Percentiles rank a stretch among this genome's conserved stretches.
These are phyloP conservation scores for Cystobasidiaceae sp. DNA, from an alignment of 1,284 basidiomycete species.

Conservation along the genomic window DNA sequence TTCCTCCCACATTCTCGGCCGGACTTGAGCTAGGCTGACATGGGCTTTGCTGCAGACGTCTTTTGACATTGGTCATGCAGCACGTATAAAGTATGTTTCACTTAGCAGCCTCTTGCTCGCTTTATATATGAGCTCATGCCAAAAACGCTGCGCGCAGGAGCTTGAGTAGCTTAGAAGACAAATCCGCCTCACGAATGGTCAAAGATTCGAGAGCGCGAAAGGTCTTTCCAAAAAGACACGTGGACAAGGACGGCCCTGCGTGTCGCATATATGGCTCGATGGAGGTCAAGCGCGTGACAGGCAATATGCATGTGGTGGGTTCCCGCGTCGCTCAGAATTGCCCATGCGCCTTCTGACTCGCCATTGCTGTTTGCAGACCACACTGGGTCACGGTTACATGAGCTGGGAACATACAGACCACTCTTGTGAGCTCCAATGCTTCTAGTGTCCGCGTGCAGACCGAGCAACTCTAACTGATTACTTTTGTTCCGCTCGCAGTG, in stretches of 20 bases:
- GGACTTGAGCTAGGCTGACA: no score
- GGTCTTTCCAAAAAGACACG: no score
- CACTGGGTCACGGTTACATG: conserved; percentile 87
- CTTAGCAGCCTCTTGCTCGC: no score
- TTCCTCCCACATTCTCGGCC: no score
- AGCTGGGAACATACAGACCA: conserved; percentile 84
- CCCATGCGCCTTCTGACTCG: background rate
- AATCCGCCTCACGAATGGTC: conserved; percentile 37
- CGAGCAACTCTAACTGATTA: background rate
- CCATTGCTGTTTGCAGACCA: conserved; percentile 55
- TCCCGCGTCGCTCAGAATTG: background rate
- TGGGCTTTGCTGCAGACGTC: no score
- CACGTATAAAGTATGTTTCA: conserved; percentile 61
- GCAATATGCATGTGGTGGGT: conserved; percentile 49
- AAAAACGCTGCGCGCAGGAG: background rate
- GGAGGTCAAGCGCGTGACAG: conserved; percentile 82
- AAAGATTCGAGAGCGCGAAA: conserved; percentile 43
- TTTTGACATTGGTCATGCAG: conserved; percentile 79
- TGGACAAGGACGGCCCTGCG: conserved; percentile 44
- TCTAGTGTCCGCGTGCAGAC: background rate
- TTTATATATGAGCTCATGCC: no score
- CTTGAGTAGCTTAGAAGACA: conserved; percentile 8
- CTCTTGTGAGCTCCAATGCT: conserved; percentile 60
- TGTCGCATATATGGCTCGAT: conserved; percentile 69
- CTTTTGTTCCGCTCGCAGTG: conserved; percentile 52